Base-by-base conservation (phyloP, 2,329 filamentous ascomycete genomes). In the Gnomoniopsis sp. region DNA sequence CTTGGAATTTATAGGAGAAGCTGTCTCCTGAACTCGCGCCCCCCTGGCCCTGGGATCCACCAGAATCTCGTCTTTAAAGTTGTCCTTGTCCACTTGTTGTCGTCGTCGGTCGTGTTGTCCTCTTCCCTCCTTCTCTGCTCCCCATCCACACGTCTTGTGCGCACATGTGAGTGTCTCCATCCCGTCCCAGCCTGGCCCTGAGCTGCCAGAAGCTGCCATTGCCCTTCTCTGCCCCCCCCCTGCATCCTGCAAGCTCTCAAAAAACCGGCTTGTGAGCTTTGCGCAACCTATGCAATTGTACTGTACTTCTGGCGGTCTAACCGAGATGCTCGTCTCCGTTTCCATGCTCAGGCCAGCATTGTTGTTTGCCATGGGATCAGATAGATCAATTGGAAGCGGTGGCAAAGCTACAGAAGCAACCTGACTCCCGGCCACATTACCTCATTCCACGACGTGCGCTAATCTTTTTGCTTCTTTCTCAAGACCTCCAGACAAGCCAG, bases 61-160 rank as follows among this genome's bases (percentile, higher is more conserved):
- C 57, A 55, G 56, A 44, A 49, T 49, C 52, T 58, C 56, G 55
- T 58, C 59, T 61, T 61, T 61, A 61, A 61, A 61, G 59, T 61
- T 58, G 59, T 61, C 59, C 59, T 55, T 50, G 56, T 59, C 59
- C 59, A 34, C 44, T 44, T 30, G 26, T 30, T 30, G 33, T 49
- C 48, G 47, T 53, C 48, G 47, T 48, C 23, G 38, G 33, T 44
- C 36, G 10, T n/a, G 15, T 26, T 56, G 52, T 53, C 41, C 48
- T 49, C 48, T 46, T 44, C 44, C 49, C 48, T 46, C 43, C 41
- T 46, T 57, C 53, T 49, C 47, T 52, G 41, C 36, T 30, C 56
- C 59, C 52, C 53, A 26, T 53, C 30, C 19, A 34, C 52, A 34
- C 47, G 51, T 26, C 33, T 22, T 53, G 38, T 46, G 38, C 46